Base-by-base conservation (phyloP, 2,329 filamentous ascomycete species). In the Colletotrichum eremochloae region DNA sequence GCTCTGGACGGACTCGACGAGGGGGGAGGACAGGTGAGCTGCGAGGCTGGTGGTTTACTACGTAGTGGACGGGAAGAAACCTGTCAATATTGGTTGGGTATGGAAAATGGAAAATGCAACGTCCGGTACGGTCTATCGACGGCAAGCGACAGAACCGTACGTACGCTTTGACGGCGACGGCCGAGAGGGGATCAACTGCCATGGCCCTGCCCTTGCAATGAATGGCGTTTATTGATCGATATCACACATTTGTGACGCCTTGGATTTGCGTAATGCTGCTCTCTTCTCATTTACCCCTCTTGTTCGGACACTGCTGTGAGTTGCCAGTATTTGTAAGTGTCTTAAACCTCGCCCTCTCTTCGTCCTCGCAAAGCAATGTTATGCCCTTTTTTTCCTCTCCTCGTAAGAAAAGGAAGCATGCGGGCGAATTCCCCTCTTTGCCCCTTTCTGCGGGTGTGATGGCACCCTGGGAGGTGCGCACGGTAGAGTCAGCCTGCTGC, bases 401-500 rank as follows among this genome's bases (percentile, higher is more conserved):
- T n/a, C n/a, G 0, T 2, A n/a, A 11, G 11, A 56, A 38, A 56
- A 56, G 18, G 6, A 56, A 46, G 44, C 15, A 56, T 63, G 44
- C 44, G 40, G 52, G 5, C 44, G 18, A 38, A 4, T 52, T 29
- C 44, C 44, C 20, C 44, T 40, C 62, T 38, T 40, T 53, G 24
- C 65, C 65, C 58, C 60, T 42, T 69, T 64, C n/a, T 36, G 36
- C 53, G 44, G 46, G 57, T 68, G 68, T 33, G 64, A 68, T 40
- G 65, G 58, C 31, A 33, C 52, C 52, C 42, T 29, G 24, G 31
- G 58, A 52, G 38, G 57, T 50, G 64, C 42, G 64, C 42, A 55
- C 69, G 66, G 69, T 66, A 72, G 66, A 58, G 53, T 46, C 60
- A 62, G 60, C 57, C 46, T 73, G 67, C 67, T 62, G 67, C 57